phyloP scores from a whole-genome alignment of 129 eudicot species.

The Cynara cardunculus region DNA sequence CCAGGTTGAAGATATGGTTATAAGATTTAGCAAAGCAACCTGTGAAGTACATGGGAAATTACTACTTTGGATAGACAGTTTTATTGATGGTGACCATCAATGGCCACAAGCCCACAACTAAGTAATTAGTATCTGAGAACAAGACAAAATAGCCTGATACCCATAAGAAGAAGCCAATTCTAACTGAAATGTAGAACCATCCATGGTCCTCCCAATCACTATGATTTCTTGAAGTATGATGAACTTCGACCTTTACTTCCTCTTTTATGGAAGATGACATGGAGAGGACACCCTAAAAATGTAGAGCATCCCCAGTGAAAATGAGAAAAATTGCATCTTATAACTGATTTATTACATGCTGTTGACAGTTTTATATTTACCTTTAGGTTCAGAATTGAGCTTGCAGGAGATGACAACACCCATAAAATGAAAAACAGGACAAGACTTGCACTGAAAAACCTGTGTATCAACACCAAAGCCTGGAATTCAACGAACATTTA shows the following conservation, averaged over 20 bases:
- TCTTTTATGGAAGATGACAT: conserved; percentile 40
- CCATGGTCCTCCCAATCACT: conserved; percentile 50
- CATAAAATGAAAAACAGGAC: conserved; percentile 70
- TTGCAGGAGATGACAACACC: conserved; percentile 64
- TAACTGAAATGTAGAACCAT: conserved; percentile 78
- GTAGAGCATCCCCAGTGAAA: background rate
- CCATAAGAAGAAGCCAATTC: conserved; percentile 88
- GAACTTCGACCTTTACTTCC: conserved; percentile 53
- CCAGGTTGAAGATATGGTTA: conserved; percentile 96
- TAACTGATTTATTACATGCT: conserved; percentile 7
- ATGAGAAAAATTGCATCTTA: conserved; percentile 13
- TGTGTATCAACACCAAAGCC: conserved; percentile 85
- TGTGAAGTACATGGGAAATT: conserved; percentile 25
- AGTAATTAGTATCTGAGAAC: background rate
- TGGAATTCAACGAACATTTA: conserved; percentile 39
- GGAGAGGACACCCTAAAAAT: conserved; percentile 41
- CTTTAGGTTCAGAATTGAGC: conserved; percentile 42
- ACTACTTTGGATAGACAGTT: background rate
- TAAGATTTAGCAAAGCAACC: conserved; percentile 86
- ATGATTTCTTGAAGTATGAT: conserved; percentile 29
- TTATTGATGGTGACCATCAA: background rate
- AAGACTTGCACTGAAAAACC: conserved; percentile 80
- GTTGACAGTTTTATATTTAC: conserved; percentile 30
- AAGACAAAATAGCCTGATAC: conserved; percentile 33
- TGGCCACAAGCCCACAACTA: background rate